phyloP scores from a whole-genome alignment of 176 grass and related monocot genomes.

The Hordeum marinum region DNA sequence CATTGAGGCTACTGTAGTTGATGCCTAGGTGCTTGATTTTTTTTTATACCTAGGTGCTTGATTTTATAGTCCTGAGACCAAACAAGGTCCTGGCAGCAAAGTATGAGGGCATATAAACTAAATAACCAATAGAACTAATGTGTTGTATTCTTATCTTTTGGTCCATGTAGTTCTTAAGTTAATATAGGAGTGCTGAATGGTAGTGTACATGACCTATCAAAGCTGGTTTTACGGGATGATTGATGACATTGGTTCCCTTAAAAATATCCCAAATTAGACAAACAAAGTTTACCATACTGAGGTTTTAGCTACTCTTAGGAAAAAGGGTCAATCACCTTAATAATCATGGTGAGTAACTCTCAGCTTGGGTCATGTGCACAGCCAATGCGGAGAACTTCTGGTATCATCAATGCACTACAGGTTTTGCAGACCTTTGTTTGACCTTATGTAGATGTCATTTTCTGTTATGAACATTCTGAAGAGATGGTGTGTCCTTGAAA shows the following conservation, averaged over 20 bases:
- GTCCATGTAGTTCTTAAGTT: conserved; percentile 2
- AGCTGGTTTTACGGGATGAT: not conserved
- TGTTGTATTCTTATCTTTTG: not conserved
- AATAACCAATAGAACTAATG: not conserved
- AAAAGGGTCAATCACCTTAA: not conserved
- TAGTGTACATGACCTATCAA: not conserved
- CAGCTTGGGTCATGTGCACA: not conserved
- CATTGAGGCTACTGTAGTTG: not conserved
- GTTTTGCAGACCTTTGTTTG: conserved; percentile 1
- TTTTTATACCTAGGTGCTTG: not conserved
- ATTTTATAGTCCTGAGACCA: not conserved
- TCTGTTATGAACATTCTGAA: not conserved
- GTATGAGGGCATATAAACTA: not conserved
- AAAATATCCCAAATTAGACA: not conserved
- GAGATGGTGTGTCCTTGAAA: not conserved
- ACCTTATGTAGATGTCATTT: conserved; percentile 8
- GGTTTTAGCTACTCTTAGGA: not conserved
- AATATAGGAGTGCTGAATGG: not conserved
- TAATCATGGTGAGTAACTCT: not conserved
- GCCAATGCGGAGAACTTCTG: not conserved
- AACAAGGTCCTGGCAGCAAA: not conserved
- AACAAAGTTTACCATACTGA: not conserved
- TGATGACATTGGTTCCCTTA: not conserved
- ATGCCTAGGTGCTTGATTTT: not conserved
- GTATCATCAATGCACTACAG: not conserved